phyloP scores from a whole-genome alignment of 2,329 filamentous ascomycete genomes.

The Rhynchosporium agropyri region DNA sequence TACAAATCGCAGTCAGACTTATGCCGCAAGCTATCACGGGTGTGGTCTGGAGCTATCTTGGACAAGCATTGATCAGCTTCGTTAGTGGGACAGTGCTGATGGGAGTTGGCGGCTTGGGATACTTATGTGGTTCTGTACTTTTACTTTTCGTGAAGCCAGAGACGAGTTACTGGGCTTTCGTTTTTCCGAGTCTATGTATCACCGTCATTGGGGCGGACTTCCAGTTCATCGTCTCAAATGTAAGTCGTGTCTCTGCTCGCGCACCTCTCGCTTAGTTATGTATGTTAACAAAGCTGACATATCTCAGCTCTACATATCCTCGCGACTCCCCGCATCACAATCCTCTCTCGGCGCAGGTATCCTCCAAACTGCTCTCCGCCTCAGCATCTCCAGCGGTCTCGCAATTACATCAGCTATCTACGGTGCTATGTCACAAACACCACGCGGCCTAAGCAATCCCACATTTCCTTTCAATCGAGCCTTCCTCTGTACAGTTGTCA shows the following conservation, averaged over 20 bases:
- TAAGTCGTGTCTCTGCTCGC: constrained; percentile 43
- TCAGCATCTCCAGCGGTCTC: constrained; percentile 55
- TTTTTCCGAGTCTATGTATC: constrained; percentile 63
- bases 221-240: constrained; percentile 71
- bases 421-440: constrained; percentile 24
- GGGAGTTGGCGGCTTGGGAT: constrained; percentile 47
- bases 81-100: constrained; percentile 68
- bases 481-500: constrained; percentile 53
- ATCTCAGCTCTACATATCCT: constrained; percentile 65
- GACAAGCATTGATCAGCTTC: constrained; percentile 61
- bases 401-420: constrained; percentile 65
- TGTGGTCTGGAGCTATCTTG: constrained; percentile 64
- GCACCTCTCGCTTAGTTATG: too few relatives aligned
- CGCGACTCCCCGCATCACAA: constrained; percentile 46
- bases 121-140: constrained; percentile 50
- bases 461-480: constrained; percentile 53
- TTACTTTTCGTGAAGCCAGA: constrained; percentile 58
- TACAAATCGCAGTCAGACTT: constrained; percentile 53
- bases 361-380: constrained; percentile 63
- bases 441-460: constrained; percentile 47
- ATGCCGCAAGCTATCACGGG: constrained; percentile 68
- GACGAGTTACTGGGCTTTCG: constrained; percentile 65
- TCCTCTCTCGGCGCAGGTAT: constrained; percentile 69
- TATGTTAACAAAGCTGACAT: constrained; percentile 17
- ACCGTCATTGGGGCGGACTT: constrained; percentile 69